Conservation (phyloP, 164 flowering plant genomes). For the Magnolia officinalis region DNA sequence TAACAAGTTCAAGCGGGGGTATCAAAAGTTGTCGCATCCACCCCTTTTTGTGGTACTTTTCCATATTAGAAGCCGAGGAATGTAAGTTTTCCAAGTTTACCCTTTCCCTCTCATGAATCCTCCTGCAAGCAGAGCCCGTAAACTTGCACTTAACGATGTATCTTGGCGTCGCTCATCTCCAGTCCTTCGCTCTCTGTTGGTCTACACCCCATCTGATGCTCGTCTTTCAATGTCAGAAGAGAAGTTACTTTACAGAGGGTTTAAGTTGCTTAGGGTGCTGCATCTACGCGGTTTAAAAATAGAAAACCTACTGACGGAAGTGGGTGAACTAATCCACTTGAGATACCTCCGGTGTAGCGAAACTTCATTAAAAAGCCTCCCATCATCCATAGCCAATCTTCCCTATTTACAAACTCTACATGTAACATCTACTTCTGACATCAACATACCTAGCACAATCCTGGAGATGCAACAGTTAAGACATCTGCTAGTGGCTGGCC, state of each 20-base stretch:
- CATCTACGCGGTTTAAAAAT: neutral
- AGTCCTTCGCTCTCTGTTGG: slow-evolving; percentile 7
- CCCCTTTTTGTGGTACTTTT: neutral
- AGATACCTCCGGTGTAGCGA: slow-evolving; percentile 12
- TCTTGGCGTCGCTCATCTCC: neutral
- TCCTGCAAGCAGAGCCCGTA: slow-evolving; percentile 1
- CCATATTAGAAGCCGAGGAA: slow-evolving; percentile 1
- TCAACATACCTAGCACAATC: neutral
- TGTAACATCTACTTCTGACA: slow-evolving; percentile 14
- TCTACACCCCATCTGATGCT: neutral
- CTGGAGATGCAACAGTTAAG: neutral
- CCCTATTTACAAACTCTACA: slow-evolving; percentile 14
- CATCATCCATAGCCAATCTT: neutral
- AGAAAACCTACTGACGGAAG: neutral
- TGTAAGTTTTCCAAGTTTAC: neutral
- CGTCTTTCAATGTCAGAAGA: neutral
- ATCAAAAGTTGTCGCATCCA: neutral
- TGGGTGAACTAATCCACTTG: slow-evolving; percentile 28
- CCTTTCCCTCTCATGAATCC: slow-evolving; percentile 11
- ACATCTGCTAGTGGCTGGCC: neutral
- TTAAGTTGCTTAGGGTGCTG: slow-evolving; percentile 11
- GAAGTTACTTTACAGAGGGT: neutral
- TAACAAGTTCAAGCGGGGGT: neutral
- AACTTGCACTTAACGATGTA: neutral
- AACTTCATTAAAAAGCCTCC: neutral